Evolutionary conservation across 2,329 filamentous ascomycete species (phyloP).

Genomic region (Pestalotiopsis sp.): DNA sequence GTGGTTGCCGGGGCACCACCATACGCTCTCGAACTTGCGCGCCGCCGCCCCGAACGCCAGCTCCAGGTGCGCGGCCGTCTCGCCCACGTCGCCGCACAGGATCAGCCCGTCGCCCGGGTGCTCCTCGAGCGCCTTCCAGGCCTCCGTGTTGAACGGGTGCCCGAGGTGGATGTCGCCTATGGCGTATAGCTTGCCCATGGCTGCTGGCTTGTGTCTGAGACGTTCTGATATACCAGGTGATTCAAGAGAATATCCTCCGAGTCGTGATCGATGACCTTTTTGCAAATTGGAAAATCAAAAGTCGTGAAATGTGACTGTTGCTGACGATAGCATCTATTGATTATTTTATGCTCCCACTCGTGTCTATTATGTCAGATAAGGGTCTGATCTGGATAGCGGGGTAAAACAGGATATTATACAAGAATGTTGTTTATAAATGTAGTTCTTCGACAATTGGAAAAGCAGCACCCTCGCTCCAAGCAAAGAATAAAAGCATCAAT

Average conservation of each 20-base stretch:
- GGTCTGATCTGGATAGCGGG: background rate
- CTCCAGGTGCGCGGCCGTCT: constrained; percentile 36
- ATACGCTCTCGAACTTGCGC: constrained; percentile 41
- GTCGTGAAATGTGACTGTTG: too few species aligned
- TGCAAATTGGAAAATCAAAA: too few species aligned
- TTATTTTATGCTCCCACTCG: background rate
- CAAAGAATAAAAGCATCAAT: background rate
- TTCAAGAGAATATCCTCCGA: background rate
- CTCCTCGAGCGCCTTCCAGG: constrained; percentile 29
- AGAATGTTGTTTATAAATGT: background rate
- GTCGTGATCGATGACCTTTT: background rate
- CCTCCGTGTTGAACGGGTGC: constrained; percentile 34
- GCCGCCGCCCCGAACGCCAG: constrained; percentile 34
- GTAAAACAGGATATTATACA: background rate
- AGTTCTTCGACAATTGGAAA: background rate
- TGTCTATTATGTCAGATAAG: background rate
- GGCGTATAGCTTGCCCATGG: constrained; percentile 35
- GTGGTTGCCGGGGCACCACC: constrained; percentile 61
- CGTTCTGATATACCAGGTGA: background rate
- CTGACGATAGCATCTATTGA: background rate
- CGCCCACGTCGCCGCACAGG: constrained; percentile 39
- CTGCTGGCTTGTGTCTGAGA: background rate
- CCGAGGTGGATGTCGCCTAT: constrained; percentile 40
- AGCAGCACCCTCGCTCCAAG: background rate
- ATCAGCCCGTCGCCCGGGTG: constrained; percentile 40